Base-by-base conservation (phyloP, 164 flowering plant species). In the Aristolochia californica region DNA sequence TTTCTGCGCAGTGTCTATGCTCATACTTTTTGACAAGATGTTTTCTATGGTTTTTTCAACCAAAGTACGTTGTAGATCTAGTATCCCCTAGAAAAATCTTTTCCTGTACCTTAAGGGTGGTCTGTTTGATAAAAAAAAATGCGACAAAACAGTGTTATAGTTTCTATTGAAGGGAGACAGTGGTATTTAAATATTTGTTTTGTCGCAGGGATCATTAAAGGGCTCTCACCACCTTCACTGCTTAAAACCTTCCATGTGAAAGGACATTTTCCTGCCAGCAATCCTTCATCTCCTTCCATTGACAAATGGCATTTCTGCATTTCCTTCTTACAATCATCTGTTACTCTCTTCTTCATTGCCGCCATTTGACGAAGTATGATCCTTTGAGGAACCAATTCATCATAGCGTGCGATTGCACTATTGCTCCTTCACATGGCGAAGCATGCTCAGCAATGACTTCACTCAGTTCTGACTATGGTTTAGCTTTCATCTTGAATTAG, bases 111-210 rank as follows among this genome's bases (percentile, higher is more conserved):
- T 9, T 12, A 2, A 65, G 48, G 14, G 56, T 60, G n/a, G 10
- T 45, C 67, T 38, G 13, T 38, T 62, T 62, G 57, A 47, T 38
- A 63, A 40, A 55, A n/a, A 57, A 57, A 63, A 61, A 62, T 56
- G 53, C 70, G 66, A 71, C 51, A 40, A 51, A n/a, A 34, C 63
- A 25, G 48, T 43, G 43, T 68, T 75, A 58, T 63, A 68, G 47
- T 70, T 56, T 62, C 66, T 66, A 49, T 64, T n/a, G n/a, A n/a
- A n/a, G n/a, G n/a, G n/a, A n/a, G n/a, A n/a, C n/a, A n/a, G n/a
- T n/a, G n/a, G n/a, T n/a, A n/a, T n/a, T n/a, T 81, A 80, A 83
- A 85, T 81, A 76, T 81, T 87, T 88, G 62, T 80, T 86, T 91
- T 88, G 81, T 77, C 87, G 95, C 95, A 88, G 96, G 98, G 82